Evolutionary conservation across 2,329 filamentous ascomycete genomes (phyloP).

Genomic region (Penicillium sp.): DNA sequence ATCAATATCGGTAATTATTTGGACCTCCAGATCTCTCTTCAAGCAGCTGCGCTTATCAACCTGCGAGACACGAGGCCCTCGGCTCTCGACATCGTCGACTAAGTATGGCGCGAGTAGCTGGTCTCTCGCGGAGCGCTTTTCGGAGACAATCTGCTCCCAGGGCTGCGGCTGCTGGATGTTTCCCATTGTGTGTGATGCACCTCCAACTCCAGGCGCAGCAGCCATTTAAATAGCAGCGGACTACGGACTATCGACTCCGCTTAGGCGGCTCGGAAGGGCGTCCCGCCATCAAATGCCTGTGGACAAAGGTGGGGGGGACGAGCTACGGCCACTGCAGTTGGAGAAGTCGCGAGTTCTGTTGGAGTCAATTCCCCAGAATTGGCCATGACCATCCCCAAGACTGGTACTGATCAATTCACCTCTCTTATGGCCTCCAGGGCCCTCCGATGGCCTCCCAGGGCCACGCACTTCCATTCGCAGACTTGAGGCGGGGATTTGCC

Average conservation of each 20-base stretch:
- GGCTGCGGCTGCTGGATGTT: conserved; percentile 21
- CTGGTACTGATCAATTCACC: no score
- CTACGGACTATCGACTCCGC: not conserved
- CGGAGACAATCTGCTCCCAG: conserved; percentile 36
- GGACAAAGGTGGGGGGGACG: conserved; percentile 10
- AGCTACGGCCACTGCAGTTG: no score
- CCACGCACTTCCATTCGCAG: not conserved
- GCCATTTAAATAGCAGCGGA: conserved; percentile 2
- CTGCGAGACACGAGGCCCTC: conserved; percentile 25
- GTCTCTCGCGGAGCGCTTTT: conserved; percentile 33
- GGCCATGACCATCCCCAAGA: no score
- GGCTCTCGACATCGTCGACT: conserved; percentile 29
- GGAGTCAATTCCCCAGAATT: not conserved
- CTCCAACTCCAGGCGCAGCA: not conserved
- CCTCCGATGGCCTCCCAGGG: no score
- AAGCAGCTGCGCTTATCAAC: conserved; percentile 31
- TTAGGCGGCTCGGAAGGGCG: conserved; percentile 5
- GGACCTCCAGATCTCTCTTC: conserved; percentile 22
- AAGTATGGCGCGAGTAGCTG: conserved; percentile 34
- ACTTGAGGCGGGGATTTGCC: no score
- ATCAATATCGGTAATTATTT: conserved; percentile 39
- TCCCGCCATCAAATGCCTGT: conserved; percentile 6
- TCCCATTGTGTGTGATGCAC: conserved; percentile 16
- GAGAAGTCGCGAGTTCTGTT: not conserved
- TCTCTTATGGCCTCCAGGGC: no score